Conservation (phyloP, 345 rosid species). For the Diplotaxis tenuifolia region DNA sequence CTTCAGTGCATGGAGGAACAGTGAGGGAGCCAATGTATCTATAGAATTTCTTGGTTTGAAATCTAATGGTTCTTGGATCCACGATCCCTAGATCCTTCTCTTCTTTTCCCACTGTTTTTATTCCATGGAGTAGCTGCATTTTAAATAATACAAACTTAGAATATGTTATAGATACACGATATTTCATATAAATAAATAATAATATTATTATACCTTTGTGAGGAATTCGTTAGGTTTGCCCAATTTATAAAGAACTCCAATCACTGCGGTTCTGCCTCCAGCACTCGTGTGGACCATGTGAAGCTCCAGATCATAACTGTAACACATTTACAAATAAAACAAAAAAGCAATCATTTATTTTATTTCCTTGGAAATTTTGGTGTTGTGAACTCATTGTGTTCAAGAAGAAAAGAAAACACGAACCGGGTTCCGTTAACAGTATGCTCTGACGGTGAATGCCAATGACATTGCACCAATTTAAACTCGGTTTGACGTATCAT, state of each 20-base stretch:
- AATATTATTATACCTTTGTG: conserved; percentile 37
- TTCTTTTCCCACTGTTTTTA: conserved; percentile 33
- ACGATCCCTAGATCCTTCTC: conserved; percentile 42
- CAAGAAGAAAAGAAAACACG: not conserved
- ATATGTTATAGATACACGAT: not conserved
- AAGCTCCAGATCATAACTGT: conserved; percentile 55
- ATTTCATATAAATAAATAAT: not conserved
- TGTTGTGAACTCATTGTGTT: not conserved
- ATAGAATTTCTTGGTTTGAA: conserved; percentile 53
- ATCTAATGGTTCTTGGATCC: conserved; percentile 51
- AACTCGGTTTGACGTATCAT: conserved; percentile 45
- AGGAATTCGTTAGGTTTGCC: conserved; percentile 63
- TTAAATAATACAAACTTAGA: not conserved
- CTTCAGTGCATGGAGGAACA: conserved; percentile 73
- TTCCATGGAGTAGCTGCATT: conserved; percentile 44
- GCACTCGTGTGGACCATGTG: conserved; percentile 56
- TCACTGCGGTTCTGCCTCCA: conserved; percentile 41
- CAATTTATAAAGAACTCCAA: conserved; percentile 53
- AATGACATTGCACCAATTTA: conserved; percentile 53
- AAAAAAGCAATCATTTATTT: not conserved
- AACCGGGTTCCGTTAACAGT: conserved; percentile 58
- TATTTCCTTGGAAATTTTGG: not conserved
- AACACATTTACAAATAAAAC: not conserved
- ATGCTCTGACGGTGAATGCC: conserved; percentile 79
- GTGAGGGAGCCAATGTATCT: conserved; percentile 75